Base-by-base conservation (phyloP, 2,329 filamentous ascomycete genomes). In the Neofusicoccum sp. region DNA sequence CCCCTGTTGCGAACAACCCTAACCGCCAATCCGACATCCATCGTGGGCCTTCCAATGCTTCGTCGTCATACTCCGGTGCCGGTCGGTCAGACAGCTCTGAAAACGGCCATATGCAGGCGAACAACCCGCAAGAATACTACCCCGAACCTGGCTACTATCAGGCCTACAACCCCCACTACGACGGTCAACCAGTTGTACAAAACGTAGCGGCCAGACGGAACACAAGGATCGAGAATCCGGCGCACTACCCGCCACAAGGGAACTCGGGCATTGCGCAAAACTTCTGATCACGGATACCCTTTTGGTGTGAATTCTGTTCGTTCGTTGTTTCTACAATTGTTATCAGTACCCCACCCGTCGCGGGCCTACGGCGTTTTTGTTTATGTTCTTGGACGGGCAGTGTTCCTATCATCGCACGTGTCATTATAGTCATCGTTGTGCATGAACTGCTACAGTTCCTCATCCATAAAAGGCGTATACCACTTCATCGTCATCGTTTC, bases 201-300 rank as follows among this genome's bases (percentile, higher is more conserved):
- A 95, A 99, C 74, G 95, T 98, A 65, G 89, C 89, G 65, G 95
- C 95, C 30, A 83, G 95, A 67, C 86, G 95, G 66, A 97, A 97
- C 78, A 97, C 95, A 11, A 86, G 93, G 64, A 98, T 99, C 70
- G 93, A 98, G 78, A 96, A 89, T 72, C 89, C 91, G 2, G 86
- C 90, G 45, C 90, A 95, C 64, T 96, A 90, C 70, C 93, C 93
- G 9, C 91, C 96, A 71, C 92, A 96, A 79, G 86, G 85, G 34
- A 96, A 90, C 69, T 91, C 91, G 40, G 95, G 95, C 62, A 97
- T 99, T 69, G 90, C 95, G 33, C 95, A 98, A 77, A 99, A 99
- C 76, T 99, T 99, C 70, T 98, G 51, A 56, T 56, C 38, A 33
- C 36, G 26, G 38, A 56, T 56, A 56, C 51, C 51, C 51, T 56